phyloP scores from a whole-genome alignment of 176 grass and related monocot species.

The Rhynchospora breviuscula region DNA sequence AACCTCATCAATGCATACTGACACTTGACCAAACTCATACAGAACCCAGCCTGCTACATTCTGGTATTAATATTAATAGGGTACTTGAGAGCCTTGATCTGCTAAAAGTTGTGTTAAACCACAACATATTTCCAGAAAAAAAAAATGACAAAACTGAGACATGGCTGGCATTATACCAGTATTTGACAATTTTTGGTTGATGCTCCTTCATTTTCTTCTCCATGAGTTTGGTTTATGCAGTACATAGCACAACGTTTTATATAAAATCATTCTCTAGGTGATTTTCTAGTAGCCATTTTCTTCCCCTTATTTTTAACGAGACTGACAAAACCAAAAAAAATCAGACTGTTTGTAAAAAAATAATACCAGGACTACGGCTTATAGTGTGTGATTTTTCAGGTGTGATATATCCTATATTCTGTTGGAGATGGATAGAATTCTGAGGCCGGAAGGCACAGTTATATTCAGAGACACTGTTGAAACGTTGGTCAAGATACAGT shows the following conservation, averaged over 20 bases:
- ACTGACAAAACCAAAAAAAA: background rate
- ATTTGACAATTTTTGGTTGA: background rate
- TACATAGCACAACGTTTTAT: background rate
- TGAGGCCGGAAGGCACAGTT: slow-evolving; percentile 68
- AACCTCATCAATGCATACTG: background rate
- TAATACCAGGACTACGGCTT: background rate
- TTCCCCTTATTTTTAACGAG: background rate
- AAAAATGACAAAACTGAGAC: background rate
- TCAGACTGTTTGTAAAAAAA: background rate
- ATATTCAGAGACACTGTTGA: slow-evolving; percentile 58
- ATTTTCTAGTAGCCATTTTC: background rate
- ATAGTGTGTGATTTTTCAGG: slow-evolving; percentile 26
- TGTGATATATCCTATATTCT: slow-evolving; percentile 63
- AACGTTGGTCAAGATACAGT: slow-evolving; percentile 43
- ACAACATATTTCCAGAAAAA: too few species aligned
- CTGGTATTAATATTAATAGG: background rate
- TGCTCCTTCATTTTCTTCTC: background rate
- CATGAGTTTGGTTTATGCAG: background rate
- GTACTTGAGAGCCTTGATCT: background rate
- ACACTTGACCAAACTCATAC: background rate
- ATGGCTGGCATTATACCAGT: background rate
- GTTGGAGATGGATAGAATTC: slow-evolving; percentile 68
- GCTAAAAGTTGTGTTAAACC: background rate
- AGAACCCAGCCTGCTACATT: background rate
- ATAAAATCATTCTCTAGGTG: background rate